phyloP scores from a whole-genome alignment of 768 basidiomycete species.

The Tulasnella sp. region DNA sequence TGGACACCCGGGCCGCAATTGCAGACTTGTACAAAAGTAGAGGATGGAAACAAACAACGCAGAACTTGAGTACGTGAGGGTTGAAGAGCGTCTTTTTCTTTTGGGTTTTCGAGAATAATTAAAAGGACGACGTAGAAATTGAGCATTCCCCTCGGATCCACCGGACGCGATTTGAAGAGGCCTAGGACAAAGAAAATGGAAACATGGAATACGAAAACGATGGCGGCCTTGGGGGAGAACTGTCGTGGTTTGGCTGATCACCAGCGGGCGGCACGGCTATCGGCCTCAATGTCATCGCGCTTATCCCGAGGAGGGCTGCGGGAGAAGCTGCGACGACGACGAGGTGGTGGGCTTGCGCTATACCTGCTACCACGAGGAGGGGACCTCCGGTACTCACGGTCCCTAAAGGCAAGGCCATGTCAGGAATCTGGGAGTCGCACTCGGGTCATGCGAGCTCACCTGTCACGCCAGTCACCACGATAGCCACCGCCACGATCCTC shows the following conservation, averaged over 20 bases:
- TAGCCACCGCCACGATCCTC: conserved; percentile 42
- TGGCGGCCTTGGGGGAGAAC: not conserved
- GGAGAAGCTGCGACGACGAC: conserved; percentile 61
- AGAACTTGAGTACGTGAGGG: conserved; percentile 5
- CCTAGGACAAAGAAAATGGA: conserved; percentile 13
- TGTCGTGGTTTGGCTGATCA: not conserved
- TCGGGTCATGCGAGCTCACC: conserved; percentile 19
- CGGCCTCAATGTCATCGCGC: conserved; percentile 28
- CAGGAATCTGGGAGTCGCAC: conserved; percentile 7
- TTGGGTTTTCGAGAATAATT: not conserved
- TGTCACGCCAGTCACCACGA: conserved; percentile 35
- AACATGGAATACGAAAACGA: not conserved
- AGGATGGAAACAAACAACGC: conserved; percentile 3
- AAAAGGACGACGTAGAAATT: not conserved
- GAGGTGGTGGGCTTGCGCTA: conserved; percentile 9
- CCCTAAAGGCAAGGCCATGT: conserved; percentile 4
- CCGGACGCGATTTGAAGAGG: conserved; percentile 13
- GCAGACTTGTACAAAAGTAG: conserved; percentile 6
- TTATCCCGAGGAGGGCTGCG: conserved; percentile 72
- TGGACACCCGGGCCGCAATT: conserved; percentile 5
- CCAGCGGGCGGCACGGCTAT: not conserved
- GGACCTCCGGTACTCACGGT: conserved; percentile 24
- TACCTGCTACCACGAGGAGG: conserved; percentile 30
- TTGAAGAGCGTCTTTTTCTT: conserved; percentile 8
- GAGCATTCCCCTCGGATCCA: conserved; percentile 14